Evolutionary conservation across 305 asterid genomes (phyloP).

Genomic region (Plantago rigida): DNA sequence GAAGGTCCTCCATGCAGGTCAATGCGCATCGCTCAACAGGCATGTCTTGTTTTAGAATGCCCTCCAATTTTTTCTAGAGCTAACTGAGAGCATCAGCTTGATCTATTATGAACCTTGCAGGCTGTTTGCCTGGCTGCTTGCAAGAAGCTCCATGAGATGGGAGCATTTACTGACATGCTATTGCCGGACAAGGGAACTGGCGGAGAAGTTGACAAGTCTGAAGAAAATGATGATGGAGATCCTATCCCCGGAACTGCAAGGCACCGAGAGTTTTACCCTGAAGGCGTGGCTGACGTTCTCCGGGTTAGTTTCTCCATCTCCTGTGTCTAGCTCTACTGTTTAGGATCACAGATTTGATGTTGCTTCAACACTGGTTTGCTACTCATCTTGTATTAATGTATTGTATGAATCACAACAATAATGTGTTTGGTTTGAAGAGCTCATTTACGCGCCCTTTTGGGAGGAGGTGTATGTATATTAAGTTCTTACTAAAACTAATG

Average conservation of each 20-base stretch:
- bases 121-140: constrained; percentile 98
- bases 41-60: constrained; percentile 30
- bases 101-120: constrained; percentile 37
- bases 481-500: constrained; percentile 9
- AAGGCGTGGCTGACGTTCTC: constrained; percentile 90
- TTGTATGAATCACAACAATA: constrained; percentile 1
- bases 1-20: constrained; percentile 96
- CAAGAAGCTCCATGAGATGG: constrained; percentile 99
- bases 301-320: constrained; percentile 48
- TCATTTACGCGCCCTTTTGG: background rate
- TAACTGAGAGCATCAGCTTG: constrained; percentile 22
- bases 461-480: background rate
- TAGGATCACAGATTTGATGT: constrained; percentile 12
- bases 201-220: constrained; percentile 60
- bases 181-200: constrained; percentile 95
- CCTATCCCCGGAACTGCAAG: constrained; percentile 96
- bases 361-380: constrained; percentile 18
- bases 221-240: constrained; percentile 82
- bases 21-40: constrained; percentile 98
- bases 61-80: constrained; percentile 16
- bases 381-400: background rate
- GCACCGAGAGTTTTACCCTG: constrained; percentile 99
- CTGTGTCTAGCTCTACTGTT: constrained; percentile 19
- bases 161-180: constrained; percentile 98
- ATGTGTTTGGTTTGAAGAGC: background rate